Conservation (phyloP, 23 red algal species). For the Gracilaria gracilis region DNA sequence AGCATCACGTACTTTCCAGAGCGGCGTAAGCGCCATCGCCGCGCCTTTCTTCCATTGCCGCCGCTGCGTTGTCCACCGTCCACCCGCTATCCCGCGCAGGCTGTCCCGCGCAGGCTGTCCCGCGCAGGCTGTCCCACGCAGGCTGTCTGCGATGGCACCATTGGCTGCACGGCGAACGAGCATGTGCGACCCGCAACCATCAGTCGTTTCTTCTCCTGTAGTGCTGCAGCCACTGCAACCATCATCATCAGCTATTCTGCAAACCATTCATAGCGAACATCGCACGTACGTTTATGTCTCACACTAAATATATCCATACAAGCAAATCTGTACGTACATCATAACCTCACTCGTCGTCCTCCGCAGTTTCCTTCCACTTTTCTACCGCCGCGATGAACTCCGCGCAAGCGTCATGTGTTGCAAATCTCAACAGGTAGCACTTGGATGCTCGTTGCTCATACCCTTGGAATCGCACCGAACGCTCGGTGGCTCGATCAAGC, state of each 20-base stretch:
- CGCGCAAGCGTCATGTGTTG: neutral
- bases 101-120: too few relatives aligned
- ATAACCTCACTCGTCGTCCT: neutral
- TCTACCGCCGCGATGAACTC: constrained; percentile 52
- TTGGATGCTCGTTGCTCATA: constrained; percentile 44
- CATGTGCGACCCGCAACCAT: too few relatives aligned
- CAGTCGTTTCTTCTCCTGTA: too few relatives aligned
- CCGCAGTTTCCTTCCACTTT: constrained; percentile 22
- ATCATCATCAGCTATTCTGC: neutral
- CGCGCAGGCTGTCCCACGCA: too few relatives aligned
- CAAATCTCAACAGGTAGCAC: constrained; percentile 47
- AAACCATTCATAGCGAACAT: neutral
- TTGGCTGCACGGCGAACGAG: too few relatives aligned
- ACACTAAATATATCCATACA: neutral
- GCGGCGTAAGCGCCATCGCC: too few relatives aligned
- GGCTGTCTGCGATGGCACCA: too few relatives aligned
- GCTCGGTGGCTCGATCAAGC: constrained; percentile 67
- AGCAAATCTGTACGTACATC: neutral
- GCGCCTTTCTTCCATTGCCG: too few relatives aligned
- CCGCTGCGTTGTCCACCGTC: too few relatives aligned
- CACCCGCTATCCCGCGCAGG: too few relatives aligned
- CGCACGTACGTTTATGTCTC: neutral
- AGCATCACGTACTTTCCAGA: too few relatives aligned
- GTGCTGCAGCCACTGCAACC: neutral
- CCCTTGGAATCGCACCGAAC: constrained; percentile 76